phyloP scores from a whole-genome alignment of 345 rosid species.

The Pugionium dolabratum region DNA sequence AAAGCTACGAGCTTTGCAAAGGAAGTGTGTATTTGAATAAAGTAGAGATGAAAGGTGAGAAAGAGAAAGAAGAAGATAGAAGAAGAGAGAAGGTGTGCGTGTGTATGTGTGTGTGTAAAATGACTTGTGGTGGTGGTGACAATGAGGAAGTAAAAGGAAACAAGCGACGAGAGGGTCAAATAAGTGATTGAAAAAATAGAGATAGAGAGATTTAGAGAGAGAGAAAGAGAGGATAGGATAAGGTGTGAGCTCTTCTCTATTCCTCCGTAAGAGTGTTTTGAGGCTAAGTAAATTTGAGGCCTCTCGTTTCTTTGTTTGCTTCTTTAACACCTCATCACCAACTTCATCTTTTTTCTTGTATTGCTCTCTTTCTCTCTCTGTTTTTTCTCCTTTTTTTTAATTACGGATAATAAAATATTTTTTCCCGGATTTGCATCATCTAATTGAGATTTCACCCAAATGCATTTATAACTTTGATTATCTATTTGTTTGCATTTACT shows the following conservation, averaged over 20 bases:
- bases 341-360: constrained; percentile 31
- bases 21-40: constrained; percentile 10
- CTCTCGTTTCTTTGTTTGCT: constrained; percentile 56
- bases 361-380: background rate
- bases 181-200: constrained; percentile 25
- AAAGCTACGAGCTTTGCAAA: background rate
- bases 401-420: background rate
- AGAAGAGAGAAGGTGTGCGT: constrained; percentile 23
- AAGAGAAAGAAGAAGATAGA: constrained; percentile 22
- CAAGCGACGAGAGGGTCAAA: constrained; percentile 37
- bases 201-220: constrained; percentile 4
- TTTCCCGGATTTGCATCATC: constrained; percentile 2
- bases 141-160: constrained; percentile 38
- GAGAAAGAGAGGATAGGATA: constrained; percentile 63
- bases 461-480: background rate
- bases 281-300: constrained; percentile 56
- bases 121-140: constrained; percentile 29
- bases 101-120: constrained; percentile 15
- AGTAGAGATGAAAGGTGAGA: constrained; percentile 23
- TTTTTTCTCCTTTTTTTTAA: background rate
- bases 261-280: constrained; percentile 39
- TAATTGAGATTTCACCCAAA: constrained; percentile 3
- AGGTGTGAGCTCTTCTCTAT: constrained; percentile 51
- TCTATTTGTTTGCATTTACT: constrained; percentile 1
- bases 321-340: constrained; percentile 43